Conservation (phyloP, 768 basidiomycete genomes). For the Rickenella mellea region DNA sequence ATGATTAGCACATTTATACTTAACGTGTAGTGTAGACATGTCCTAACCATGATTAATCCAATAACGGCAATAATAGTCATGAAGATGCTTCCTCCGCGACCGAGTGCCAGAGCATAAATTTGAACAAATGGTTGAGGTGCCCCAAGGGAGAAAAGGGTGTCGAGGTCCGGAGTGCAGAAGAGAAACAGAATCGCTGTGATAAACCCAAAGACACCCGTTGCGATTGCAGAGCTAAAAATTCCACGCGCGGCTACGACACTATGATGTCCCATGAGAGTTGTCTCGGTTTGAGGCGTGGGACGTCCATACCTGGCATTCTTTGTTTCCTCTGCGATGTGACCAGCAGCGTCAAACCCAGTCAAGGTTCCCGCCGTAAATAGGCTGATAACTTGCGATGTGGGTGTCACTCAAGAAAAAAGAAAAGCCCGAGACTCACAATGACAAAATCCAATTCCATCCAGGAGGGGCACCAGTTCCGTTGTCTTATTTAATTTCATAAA, state of each 20-base stretch:
- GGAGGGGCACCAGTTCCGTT: constrained; percentile 83
- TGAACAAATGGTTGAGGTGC: constrained; percentile 91
- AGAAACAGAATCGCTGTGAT: constrained; percentile 71
- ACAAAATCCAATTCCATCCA: constrained; percentile 88
- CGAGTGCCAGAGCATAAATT: constrained; percentile 76
- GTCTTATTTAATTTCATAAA: constrained; percentile 34
- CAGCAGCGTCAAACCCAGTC: constrained; percentile 86
- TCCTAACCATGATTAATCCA: constrained; percentile 73
- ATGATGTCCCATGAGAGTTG: too few species aligned
- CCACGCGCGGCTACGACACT: constrained; percentile 77
- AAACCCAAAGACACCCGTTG: constrained; percentile 76
- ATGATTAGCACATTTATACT: constrained; percentile 1
- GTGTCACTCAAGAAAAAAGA: neutral
- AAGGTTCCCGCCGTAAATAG: constrained; percentile 81
- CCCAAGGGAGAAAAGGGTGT: constrained; percentile 61
- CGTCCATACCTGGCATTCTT: constrained; percentile 67
- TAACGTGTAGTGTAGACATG: neutral
- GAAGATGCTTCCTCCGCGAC: constrained; percentile 69
- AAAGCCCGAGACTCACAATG: constrained; percentile 58
- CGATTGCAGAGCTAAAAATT: constrained; percentile 67
- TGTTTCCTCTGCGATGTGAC: constrained; percentile 84
- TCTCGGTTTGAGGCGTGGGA: neutral
- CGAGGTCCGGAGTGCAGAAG: constrained; percentile 75
- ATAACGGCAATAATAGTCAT: constrained; percentile 81
- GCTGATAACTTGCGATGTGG: constrained; percentile 24